phyloP scores from a whole-genome alignment of 2,329 filamentous ascomycete species.

The Exophiala oligosperma region DNA sequence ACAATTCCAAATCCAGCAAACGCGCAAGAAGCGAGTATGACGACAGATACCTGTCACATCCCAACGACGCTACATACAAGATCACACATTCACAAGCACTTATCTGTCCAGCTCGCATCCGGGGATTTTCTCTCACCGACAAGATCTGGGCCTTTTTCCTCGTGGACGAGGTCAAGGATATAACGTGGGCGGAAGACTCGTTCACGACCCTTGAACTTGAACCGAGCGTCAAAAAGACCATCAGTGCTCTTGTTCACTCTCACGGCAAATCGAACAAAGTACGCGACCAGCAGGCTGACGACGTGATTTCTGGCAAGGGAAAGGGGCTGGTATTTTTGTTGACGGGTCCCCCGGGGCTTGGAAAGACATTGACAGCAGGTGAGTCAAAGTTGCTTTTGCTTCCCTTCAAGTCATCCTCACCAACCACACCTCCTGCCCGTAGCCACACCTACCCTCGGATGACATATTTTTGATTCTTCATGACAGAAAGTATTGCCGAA shows the following conservation, averaged over 20 bases:
- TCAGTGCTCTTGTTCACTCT: no score
- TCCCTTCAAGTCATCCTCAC: background rate
- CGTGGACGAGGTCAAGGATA: background rate
- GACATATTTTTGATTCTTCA: background rate
- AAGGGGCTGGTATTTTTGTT: background rate
- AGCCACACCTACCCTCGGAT: background rate
- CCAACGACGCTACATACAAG: no score
- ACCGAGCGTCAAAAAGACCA: no score
- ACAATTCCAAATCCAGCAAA: no score
- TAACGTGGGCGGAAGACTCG: background rate
- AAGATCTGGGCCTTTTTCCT: conserved; percentile 7
- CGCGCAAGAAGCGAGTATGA: no score
- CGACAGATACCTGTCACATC: no score
- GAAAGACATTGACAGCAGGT: background rate
- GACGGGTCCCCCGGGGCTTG: background rate
- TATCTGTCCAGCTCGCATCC: conserved; percentile 1
- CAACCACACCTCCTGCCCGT: background rate
- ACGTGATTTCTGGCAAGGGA: background rate
- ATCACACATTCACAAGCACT: background rate
- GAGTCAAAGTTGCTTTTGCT: background rate
- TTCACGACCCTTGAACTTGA: no score
- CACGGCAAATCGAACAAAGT: no score
- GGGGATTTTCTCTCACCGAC: conserved; percentile 3
- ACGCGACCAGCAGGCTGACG: no score
- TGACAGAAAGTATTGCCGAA: background rate